Evolutionary conservation across 179 eudicot species (phyloP).

Genomic region (Beta lomatogona): DNA sequence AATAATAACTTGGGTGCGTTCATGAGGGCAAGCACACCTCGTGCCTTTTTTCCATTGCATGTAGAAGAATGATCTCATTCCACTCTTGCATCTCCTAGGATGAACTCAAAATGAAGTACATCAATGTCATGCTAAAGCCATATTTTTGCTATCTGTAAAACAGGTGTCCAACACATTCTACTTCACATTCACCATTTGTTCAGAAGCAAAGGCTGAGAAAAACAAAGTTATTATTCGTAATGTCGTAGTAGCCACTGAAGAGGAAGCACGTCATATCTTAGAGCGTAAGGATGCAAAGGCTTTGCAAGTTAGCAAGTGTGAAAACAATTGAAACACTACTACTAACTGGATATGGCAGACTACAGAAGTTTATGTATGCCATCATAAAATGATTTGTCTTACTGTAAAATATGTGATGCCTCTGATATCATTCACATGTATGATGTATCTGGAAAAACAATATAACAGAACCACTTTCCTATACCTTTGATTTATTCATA

Average conservation of each 20-base stretch:
- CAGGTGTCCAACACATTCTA: slow-evolving; percentile 91
- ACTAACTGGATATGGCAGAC: not conserved
- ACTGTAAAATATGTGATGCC: slow-evolving; percentile 7
- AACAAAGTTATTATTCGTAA: slow-evolving; percentile 61
- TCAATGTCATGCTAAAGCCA: not conserved
- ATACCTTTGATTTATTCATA: slow-evolving; percentile 14
- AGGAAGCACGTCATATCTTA: slow-evolving; percentile 73
- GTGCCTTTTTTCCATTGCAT: not conserved
- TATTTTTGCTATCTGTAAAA: slow-evolving; percentile 7
- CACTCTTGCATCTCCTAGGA: not conserved
- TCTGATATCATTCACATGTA: slow-evolving; percentile 28
- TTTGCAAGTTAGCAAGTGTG: slow-evolving; percentile 33
- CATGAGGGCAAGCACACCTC: not conserved
- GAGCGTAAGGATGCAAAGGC: slow-evolving; percentile 79
- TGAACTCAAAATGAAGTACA: not conserved
- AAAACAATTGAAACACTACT: slow-evolving; percentile 19
- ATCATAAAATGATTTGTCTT: not conserved
- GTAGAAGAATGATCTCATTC: not conserved
- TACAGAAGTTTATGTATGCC: slow-evolving; percentile 14
- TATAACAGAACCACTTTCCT: slow-evolving; percentile 17
- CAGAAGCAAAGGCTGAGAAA: slow-evolving; percentile 61
- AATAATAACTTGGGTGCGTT: not conserved
- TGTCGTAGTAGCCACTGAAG: slow-evolving; percentile 92
- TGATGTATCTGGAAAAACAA: slow-evolving; percentile 23
- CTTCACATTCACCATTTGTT: slow-evolving; percentile 86